Conservation (phyloP, 768 basidiomycete genomes). For the Boletus pseudopeckii region DNA sequence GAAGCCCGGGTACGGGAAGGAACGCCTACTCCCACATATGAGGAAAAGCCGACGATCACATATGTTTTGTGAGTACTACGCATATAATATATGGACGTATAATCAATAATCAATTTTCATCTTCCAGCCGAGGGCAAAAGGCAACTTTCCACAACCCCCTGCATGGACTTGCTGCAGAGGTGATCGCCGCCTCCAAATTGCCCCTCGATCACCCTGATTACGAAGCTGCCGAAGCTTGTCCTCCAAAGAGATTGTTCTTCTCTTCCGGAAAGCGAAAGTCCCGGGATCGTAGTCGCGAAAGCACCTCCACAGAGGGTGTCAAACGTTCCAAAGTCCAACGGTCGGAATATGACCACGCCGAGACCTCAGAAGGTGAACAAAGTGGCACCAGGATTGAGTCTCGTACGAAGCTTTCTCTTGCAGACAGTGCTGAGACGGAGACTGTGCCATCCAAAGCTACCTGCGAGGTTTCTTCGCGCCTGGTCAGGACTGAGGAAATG, state of each 20-base stretch:
- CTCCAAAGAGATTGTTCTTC: constrained; percentile 59
- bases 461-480: not conserved
- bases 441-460: constrained; percentile 4
- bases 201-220: constrained; percentile 65
- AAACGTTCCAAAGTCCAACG: constrained; percentile 15
- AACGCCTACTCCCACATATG: constrained; percentile 37
- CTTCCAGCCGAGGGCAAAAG: constrained; percentile 63
- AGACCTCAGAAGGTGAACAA: constrained; percentile 18
- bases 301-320: not conserved
- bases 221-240: constrained; percentile 51
- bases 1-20: constrained; percentile 32
- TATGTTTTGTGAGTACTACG: constrained; percentile 65
- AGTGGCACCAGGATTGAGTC: not conserved
- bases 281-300: constrained; percentile 24
- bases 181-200: constrained; percentile 43
- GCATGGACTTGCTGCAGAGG: constrained; percentile 47
- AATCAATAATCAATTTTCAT: not conserved
- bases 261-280: constrained; percentile 27
- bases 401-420: not conserved
- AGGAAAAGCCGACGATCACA: constrained; percentile 61
- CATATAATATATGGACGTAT: not conserved
- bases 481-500: constrained; percentile 1
- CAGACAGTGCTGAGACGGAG: constrained; percentile 4
- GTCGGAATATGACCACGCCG: constrained; percentile 4
- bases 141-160: constrained; percentile 62